Percentiles rank a stretch among this genome's conserved stretches.
These are phyloP conservation scores for Ophiostoma tasmaniense DNA, from an alignment of 2,329 filamentous ascomycete species.

Conservation along the genomic window DNA sequence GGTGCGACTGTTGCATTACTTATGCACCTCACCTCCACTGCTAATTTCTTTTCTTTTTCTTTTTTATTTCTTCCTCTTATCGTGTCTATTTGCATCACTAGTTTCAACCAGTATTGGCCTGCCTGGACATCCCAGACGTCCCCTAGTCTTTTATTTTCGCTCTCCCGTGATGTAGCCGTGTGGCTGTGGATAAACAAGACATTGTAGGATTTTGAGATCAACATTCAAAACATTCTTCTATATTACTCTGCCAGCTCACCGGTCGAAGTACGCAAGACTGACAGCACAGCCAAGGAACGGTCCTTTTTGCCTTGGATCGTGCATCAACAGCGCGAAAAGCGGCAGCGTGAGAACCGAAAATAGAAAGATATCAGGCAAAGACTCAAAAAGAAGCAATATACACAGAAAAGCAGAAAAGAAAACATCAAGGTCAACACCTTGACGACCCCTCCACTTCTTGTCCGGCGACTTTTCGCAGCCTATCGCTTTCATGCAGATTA, in stretches of 20 bases:
- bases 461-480: slow-evolving; percentile 2
- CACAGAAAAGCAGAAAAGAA: background rate
- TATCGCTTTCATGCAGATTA: slow-evolving; percentile 20
- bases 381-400: background rate
- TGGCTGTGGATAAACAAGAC: background rate
- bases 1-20: slow-evolving; percentile 7
- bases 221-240: background rate
- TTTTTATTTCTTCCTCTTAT: background rate
- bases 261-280: background rate
- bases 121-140: background rate
- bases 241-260: background rate
- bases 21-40: background rate
- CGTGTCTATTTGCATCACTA: background rate
- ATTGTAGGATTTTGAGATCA: background rate
- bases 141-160: background rate
- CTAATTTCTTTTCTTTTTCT: background rate
- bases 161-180: background rate
- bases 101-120: background rate
- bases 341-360: background rate
- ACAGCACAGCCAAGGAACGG: background rate
- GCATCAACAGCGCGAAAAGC: background rate
- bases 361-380: background rate
- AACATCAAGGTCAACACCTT: background rate
- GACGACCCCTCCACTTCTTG: background rate
- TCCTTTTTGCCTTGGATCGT: background rate